phyloP scores from a whole-genome alignment of 2,329 filamentous ascomycete species.

The Fusarium pseudograminearum region DNA sequence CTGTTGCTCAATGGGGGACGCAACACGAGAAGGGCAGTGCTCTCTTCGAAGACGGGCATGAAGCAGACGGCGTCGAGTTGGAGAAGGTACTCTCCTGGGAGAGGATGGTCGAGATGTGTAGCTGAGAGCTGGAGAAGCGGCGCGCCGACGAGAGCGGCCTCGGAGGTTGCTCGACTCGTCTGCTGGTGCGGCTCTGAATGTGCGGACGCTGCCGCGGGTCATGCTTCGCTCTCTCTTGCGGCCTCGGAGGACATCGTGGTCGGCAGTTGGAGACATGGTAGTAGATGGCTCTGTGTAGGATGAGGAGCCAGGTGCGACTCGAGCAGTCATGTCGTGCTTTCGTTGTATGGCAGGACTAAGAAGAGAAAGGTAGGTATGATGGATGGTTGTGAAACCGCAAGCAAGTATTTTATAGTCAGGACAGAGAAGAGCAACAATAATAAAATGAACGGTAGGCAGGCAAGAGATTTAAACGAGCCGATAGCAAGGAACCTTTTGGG shows the following conservation, averaged over 20 bases:
- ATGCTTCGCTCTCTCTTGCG: constrained; percentile 57
- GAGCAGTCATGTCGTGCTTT: constrained; percentile 44
- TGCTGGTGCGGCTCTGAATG: constrained; percentile 48
- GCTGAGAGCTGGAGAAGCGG: constrained; percentile 52
- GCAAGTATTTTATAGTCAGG: constrained; percentile 9
- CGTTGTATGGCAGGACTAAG: constrained; percentile 4
- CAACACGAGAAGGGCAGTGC: constrained; percentile 58
- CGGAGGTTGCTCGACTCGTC: constrained; percentile 59
- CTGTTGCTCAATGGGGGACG: constrained; percentile 52
- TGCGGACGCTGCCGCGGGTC: constrained; percentile 50
- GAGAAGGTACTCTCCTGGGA: constrained; percentile 53
- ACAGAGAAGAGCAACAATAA: constrained; percentile 4
- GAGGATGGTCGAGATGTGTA: constrained; percentile 52
- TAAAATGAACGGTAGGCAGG: neutral
- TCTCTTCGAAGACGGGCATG: constrained; percentile 58
- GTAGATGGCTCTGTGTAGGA: constrained; percentile 43
- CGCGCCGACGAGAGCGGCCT: constrained; percentile 56
- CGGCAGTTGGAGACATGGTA: constrained; percentile 40
- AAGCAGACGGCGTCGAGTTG: constrained; percentile 57
- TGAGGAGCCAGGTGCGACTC: constrained; percentile 38
- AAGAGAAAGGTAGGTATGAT: neutral
- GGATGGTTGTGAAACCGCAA: constrained; percentile 11
- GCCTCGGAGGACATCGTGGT: constrained; percentile 52
- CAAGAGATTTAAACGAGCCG: neutral
- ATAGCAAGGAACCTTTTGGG: constrained; percentile 6